A percentile compares a stretch with the other conserved stretches of the same genome.
phyloP scores from a whole-genome alignment of 1,284 basidiomycete species.

The Trichosporon inkin region DNA sequence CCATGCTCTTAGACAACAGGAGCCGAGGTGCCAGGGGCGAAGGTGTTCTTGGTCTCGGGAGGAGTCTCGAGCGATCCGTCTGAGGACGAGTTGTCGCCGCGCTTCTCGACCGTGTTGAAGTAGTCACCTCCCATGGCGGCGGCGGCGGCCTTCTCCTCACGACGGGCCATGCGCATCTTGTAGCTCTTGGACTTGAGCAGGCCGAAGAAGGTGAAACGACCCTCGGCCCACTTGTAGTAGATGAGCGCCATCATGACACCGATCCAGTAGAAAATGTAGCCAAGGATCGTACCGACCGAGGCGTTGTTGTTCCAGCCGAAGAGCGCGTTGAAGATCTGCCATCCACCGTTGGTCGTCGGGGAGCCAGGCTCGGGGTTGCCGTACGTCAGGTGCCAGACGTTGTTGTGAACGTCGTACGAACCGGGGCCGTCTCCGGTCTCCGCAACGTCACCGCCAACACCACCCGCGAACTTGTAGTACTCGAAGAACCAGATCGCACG shows the following conservation, averaged over 20 bases:
- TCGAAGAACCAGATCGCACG: slow-evolving; percentile 65
- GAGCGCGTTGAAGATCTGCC: slow-evolving; percentile 51
- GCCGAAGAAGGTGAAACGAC: slow-evolving; percentile 50
- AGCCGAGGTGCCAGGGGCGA: background rate
- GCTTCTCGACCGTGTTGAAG: slow-evolving; percentile 6
- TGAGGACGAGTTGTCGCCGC: slow-evolving; percentile 1
- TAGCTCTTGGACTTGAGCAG: background rate
- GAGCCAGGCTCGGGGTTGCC: slow-evolving; percentile 65
- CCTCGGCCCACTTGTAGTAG: slow-evolving; percentile 64
- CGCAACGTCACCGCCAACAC: slow-evolving; percentile 69
- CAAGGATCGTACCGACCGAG: slow-evolving; percentile 63
- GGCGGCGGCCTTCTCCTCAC: slow-evolving; percentile 9
- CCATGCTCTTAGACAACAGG: background rate
- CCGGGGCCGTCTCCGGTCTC: slow-evolving; percentile 58
- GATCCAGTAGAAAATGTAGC: slow-evolving; percentile 78
- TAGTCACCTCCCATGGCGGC: background rate
- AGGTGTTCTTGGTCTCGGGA: background rate
- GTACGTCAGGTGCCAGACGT: slow-evolving; percentile 71
- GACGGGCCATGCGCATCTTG: slow-evolving; percentile 11
- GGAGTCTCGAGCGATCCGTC: background rate
- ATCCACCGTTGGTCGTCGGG: slow-evolving; percentile 45
- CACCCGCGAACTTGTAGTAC: slow-evolving; percentile 53
- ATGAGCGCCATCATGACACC: slow-evolving; percentile 62
- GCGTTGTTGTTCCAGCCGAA: slow-evolving; percentile 51
- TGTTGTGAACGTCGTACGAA: slow-evolving; percentile 63